Evolutionary conservation across 306 rosid genomes (phyloP).

Genomic region (Sicyos edulis): DNA sequence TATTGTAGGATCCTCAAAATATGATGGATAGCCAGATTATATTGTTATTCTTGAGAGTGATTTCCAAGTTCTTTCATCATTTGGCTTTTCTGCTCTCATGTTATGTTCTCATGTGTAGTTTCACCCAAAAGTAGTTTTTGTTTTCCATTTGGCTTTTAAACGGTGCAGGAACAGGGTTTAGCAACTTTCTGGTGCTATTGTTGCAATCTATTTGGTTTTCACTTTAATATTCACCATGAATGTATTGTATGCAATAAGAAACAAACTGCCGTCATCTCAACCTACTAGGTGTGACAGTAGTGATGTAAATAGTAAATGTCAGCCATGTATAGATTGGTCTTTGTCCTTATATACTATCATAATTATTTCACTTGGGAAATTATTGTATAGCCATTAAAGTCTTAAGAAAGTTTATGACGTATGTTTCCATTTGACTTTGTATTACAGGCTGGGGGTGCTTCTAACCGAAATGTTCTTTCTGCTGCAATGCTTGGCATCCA

Average conservation of each 20-base stretch:
- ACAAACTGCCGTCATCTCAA: neutral
- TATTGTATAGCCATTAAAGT: neutral
- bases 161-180: neutral
- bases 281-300: neutral
- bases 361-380: neutral
- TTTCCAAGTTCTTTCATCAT: no score
- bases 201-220: neutral
- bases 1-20: no score
- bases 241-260: neutral
- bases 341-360: neutral
- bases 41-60: no score
- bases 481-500: constrained; percentile 56
- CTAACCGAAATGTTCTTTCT: constrained; percentile 44
- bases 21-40: no score
- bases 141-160: neutral
- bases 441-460: constrained; percentile 73
- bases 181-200: neutral
- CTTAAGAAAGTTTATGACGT: neutral
- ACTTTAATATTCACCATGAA: neutral
- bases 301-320: neutral
- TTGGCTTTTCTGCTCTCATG: neutral
- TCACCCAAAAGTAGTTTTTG: neutral
- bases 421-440: neutral
- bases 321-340: neutral
- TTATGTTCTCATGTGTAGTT: neutral